Evolutionary conservation across 768 basidiomycete genomes (phyloP).

Genomic region (Phlebiopsis flavidoalba): DNA sequence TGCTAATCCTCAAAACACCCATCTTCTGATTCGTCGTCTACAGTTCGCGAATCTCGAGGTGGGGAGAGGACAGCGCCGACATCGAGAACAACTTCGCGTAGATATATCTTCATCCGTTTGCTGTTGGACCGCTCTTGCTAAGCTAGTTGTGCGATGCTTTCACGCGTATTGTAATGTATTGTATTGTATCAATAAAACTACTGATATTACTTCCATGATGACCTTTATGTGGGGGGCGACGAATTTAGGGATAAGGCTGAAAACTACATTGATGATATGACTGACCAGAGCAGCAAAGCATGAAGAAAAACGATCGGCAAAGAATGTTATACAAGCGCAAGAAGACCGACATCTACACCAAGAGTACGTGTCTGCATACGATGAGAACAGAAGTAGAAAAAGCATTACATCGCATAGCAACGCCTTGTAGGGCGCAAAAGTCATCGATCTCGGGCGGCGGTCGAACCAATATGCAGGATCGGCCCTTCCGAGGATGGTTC

Average conservation of each 20-base stretch:
- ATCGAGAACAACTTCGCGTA: conserved; percentile 93
- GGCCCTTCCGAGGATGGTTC: neutral
- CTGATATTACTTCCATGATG: conserved; percentile 13
- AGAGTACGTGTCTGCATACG: neutral
- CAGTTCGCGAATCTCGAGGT: conserved; percentile 89
- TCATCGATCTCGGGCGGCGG: conserved; percentile 13
- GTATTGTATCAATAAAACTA: conserved; percentile 10
- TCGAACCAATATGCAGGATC: neutral
- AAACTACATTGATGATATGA: conserved; percentile 5
- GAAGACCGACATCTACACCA: conserved; percentile 11
- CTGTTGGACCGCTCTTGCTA: conserved; percentile 8
- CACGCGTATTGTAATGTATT: conserved; percentile 4
- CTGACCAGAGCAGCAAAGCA: conserved; percentile 3
- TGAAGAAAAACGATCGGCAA: conserved; percentile 5
- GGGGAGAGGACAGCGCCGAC: conserved; percentile 90
- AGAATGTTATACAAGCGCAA: neutral
- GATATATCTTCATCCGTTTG: conserved; percentile 18
- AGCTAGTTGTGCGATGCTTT: conserved; percentile 12
- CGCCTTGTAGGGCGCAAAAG: conserved; percentile 1
- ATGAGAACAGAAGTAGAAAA: neutral
- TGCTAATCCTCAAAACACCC: neutral
- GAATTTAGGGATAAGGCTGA: conserved; percentile 1
- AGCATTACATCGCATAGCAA: neutral
- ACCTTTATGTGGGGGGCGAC: neutral
- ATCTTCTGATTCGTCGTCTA: neutral